Base-by-base conservation (phyloP, 2,329 filamentous ascomycete species). In the Remersonia thermophila region DNA sequence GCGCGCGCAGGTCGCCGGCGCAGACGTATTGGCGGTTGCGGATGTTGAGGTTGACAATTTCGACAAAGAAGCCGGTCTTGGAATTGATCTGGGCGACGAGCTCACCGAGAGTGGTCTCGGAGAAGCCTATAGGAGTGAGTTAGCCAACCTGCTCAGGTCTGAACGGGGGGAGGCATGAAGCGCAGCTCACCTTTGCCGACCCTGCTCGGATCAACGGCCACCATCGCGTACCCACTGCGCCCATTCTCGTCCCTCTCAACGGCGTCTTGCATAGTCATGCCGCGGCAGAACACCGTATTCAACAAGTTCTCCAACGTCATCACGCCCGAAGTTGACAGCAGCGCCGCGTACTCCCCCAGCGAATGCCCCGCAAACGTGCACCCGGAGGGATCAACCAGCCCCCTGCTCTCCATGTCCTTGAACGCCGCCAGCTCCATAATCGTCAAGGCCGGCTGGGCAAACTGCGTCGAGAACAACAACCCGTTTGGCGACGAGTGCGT, bases 191-290 rank as follows among this genome's bases (percentile, higher is more conserved):
- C 94, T 71, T 91, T 93, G 52, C 84, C 89, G 58, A 96, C 94
- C 46, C 91, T 79, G 66, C 84, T 93, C 16, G 89, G 89, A 67
- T 96, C 96, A 60, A 96, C 87, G 38, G 89, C 89, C 59, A 87
- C 94, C 89, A 98, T 98, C 40, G 83, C 86, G 69, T 95, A 96
- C 69, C 94, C 95, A 48, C 86, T 94, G 37, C 89, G 81, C 27
- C 91, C 89, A 46, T 76, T 67, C 41, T 80, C 86, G 57, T 96
- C 91, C 57, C 91, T 85, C 66, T 95, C 87, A 44, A 96, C 87
- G 14, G 89, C 91, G 33, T 95, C 87, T 63, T 96, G 91, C 89
- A 96, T 96, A 17, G 87, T 95, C 53, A 96, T 67, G 54, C 91
- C 91, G 15, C 13, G 23, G 14, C 14, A 33, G 15, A 30, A 30